Base-by-base conservation (phyloP, 2,329 filamentous ascomycete genomes). In the Fusarium humuli region DNA sequence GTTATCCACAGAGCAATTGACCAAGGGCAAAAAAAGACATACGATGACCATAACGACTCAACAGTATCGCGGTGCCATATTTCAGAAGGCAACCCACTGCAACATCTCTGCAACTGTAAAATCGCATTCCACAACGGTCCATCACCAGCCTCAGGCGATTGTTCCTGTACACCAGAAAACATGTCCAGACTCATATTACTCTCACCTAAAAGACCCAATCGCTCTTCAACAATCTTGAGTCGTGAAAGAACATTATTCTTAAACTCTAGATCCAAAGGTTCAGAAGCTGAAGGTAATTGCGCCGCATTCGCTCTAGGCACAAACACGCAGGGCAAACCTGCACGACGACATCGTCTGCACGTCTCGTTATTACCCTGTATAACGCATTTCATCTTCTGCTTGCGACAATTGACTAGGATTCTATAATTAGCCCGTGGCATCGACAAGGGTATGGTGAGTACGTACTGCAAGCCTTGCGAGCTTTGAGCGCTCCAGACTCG, bases 361-460 rank as follows among this genome's bases (percentile, higher is more conserved):
- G 50, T 37, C n/a, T 64, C 61, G 8, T 7, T 64, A 14, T 32
- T 64, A 58, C 59, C 59, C 61, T 64, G 61, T 16, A 64, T 27
- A 14, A 64, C 61, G 13, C 59, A 64, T 64, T 64, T 64, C 59
- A 64, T 64, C 23, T 64, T 64, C 6, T 64, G 61, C 37, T 64
- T 64, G 16, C 61, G 60, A 32, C 59, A 64, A 6, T 64, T 64
- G 10, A 64, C 61, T 64, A 11, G 27, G n/a, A 25, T 47, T 41
- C 27, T 45, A 49, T 50, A 22, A 58, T 64, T 46, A 64, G 58
- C 49, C 20, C 14, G 32, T 16, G n/a, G 11, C 12, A 30, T 16
- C 6, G 20, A 32, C 23, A 61, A 8, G 29, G 16, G 25, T 20
- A 14, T 7, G 25, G 18, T 14, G 13, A 7, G 25, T 20, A 64